Conservation (phyloP, 305 asterid species). For the Rubia peregrina region DNA sequence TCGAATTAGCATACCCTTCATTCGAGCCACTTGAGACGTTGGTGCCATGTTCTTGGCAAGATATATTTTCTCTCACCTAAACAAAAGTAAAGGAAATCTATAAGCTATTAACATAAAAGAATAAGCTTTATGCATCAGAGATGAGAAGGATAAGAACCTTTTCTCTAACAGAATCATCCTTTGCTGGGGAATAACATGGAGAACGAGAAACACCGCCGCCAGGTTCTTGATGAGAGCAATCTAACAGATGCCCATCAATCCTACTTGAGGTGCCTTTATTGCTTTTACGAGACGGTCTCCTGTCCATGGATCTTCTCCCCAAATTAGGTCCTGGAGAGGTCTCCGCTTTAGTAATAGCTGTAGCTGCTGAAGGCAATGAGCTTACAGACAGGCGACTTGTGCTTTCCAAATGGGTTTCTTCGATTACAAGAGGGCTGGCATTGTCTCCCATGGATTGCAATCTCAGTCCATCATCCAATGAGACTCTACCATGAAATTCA, state of each 20-base stretch:
- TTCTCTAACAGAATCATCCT: conserved; percentile 21
- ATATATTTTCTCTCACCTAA: conserved; percentile 35
- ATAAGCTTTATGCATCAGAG: conserved; percentile 3
- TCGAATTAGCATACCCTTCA: conserved; percentile 24
- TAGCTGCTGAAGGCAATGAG: conserved; percentile 19
- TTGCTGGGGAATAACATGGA: conserved; percentile 17
- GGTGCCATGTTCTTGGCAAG: conserved; percentile 25
- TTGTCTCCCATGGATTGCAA: conserved; percentile 20
- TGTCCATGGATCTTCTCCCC: conserved; percentile 30
- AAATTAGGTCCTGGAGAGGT: conserved; percentile 27
- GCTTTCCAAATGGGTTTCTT: conserved; percentile 26
- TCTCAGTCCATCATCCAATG: conserved; percentile 27
- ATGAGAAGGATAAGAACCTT: conserved; percentile 27
- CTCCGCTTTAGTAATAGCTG: conserved; percentile 21
- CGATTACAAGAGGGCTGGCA: conserved; percentile 24
- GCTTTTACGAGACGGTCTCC: conserved; percentile 24
- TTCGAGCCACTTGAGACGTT: conserved; percentile 21
- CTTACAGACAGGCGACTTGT: conserved; percentile 21
- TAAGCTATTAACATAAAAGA: conserved; percentile 9
- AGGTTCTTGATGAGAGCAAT: conserved; percentile 31
- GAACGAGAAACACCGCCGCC: conserved; percentile 29
- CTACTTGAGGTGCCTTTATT: conserved; percentile 26
- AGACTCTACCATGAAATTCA: conserved; percentile 28
- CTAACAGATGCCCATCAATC: conserved; percentile 31
- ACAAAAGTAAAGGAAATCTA: conserved; percentile 17